A percentile compares a stretch with the other conserved stretches of the same genome.
These are phyloP conservation scores for Tieghemostelium lacteum DNA, from an alignment of 78 protist species.

Conservation along the genomic window DNA sequence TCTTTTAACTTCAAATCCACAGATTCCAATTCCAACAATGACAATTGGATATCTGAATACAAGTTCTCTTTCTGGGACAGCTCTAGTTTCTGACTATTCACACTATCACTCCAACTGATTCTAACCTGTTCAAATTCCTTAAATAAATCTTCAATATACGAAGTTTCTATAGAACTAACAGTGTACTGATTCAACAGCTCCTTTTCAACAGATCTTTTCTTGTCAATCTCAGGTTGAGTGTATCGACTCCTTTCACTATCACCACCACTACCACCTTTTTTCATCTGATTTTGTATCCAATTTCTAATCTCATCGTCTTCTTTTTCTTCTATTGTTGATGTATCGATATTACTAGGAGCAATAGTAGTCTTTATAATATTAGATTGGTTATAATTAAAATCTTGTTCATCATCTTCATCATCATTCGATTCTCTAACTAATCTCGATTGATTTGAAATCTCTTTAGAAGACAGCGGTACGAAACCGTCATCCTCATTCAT, in stretches of 20 bases:
- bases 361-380: background rate
- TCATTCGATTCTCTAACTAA: slow-evolving; percentile 20
- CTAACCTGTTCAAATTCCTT: no score
- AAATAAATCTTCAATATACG: no score
- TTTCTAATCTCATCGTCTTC: slow-evolving; percentile 48
- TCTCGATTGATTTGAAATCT: background rate
- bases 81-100: slow-evolving; percentile 2
- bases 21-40: no score
- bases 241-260: no score
- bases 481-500: background rate
- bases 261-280: slow-evolving; percentile 62
- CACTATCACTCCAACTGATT: no score
- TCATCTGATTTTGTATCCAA: slow-evolving; percentile 45
- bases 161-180: no score
- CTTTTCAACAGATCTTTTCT: no score
- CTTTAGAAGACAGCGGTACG: background rate
- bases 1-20: background rate
- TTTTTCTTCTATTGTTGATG: slow-evolving; percentile 3
- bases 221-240: no score
- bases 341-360: slow-evolving; percentile 39
- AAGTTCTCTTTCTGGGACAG: no score
- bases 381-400: background rate
- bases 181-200: no score
- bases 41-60: no score
- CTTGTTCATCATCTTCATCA: slow-evolving; percentile 22